Evolutionary conservation across 495 filamentous ascomycete genomes (phyloP), one percentile per base, ranked within the genome.

Genomic region (Platismatia glauca): DNA sequence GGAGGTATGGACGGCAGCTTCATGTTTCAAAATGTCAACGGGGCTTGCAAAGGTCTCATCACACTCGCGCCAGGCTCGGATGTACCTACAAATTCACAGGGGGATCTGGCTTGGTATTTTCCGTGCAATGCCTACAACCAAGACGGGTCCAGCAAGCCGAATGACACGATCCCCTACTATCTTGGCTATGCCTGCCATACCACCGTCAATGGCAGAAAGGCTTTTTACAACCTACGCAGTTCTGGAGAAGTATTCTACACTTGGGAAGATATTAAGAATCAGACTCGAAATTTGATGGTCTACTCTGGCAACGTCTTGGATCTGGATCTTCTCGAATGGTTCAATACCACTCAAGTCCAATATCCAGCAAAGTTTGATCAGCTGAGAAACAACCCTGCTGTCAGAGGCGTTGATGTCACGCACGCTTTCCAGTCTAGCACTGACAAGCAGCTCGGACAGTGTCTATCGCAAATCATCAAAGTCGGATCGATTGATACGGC

Each of bases 1-100:
- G 90, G 86, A 53, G 95, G 92, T 0, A 79, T 88, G 69, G 95
- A 99, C 73, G 91, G 89, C 55, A 97, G 91, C 70, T 99, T 99
- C 73, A 77, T 97, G 68, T 99, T 99, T 76, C 95, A 99, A 72
- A 94, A 97, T 68, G 95, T 99, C 71, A 99, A 99, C 68, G 95
- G 94, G 22, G 89, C 88, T 59, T 99, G 95, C 81, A 99, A 97
- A 74, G 90, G 82, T 4, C 73, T 97, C 8, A 95, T 99, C 69
- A 95, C 82, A 3, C 74, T 79, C 0, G 82, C 85, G 4, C 74
- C 79, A 4, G 80, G 76, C 27, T 93, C 93, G 4, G 86, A 88
- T 68, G 84, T 99, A 15, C 91, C 91, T 3, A 89, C 86, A 0
- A 85, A 96, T 68, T 74, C 70, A 4, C 77, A 81, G 58, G 84